These are phyloP conservation scores for Myrmaecium sp. DNA, from an alignment of 2,329 filamentous ascomycete genomes.

Conservation along the genomic window DNA sequence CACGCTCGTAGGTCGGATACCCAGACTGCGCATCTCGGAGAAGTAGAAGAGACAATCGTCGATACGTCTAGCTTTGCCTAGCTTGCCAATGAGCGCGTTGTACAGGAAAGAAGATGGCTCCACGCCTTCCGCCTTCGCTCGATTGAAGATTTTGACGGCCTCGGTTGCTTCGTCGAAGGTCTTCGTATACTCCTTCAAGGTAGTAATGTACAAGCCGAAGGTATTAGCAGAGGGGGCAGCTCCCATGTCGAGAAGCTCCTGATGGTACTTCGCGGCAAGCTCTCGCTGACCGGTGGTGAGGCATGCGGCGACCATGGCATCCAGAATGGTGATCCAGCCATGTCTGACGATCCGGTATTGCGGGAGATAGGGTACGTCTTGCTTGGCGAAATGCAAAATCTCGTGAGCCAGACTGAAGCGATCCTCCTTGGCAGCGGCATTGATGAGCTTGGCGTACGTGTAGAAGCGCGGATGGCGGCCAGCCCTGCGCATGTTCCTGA, in stretches of 20 bases:
- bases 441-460: constrained; percentile 90
- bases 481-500: constrained; percentile 84
- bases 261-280: constrained; percentile 72
- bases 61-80: constrained; percentile 92
- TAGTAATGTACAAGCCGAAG: constrained; percentile 98
- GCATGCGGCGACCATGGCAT: constrained; percentile 90
- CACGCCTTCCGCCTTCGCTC: constrained; percentile 82
- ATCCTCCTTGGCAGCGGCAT: constrained; percentile 69
- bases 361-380: constrained; percentile 68
- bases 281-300: constrained; percentile 66
- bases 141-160: constrained; percentile 92
- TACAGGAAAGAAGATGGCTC: constrained; percentile 94
- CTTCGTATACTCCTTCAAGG: constrained; percentile 89
- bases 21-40: constrained; percentile 83
- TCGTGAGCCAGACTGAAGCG: constrained; percentile 72
- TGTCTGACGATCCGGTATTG: constrained; percentile 82
- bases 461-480: constrained; percentile 89
- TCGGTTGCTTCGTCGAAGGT: constrained; percentile 96
- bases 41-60: constrained; percentile 98
- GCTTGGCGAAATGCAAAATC: constrained; percentile 73
- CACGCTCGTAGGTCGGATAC: constrained; percentile 89
- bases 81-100: constrained; percentile 94
- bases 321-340: constrained; percentile 90
- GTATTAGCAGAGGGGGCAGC: constrained; percentile 91
- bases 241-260: constrained; percentile 81